Conservation (phyloP, 176 grass and related monocot species). For the Phoenix roebelenii region DNA sequence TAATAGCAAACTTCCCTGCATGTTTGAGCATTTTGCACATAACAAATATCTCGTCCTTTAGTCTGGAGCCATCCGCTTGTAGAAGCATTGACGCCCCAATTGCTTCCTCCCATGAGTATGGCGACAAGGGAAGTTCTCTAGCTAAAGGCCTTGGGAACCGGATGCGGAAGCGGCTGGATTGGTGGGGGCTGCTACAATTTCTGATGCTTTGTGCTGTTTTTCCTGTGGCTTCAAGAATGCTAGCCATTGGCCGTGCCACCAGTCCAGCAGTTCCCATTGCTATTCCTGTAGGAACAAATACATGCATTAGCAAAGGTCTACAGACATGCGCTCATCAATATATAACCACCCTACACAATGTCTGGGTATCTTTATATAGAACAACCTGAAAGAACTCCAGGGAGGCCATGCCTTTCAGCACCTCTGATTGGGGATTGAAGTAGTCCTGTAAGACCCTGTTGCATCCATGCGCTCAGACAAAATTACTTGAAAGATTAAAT, state of each 20-base stretch:
- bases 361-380: background rate
- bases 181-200: constrained; percentile 75
- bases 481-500: no score
- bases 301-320: background rate
- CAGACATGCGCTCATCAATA: no score
- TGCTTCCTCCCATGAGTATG: constrained; percentile 93
- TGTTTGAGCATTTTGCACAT: constrained; percentile 65
- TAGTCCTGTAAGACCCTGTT: constrained; percentile 86
- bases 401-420: constrained; percentile 93
- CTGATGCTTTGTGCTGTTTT: constrained; percentile 96
- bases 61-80: constrained; percentile 57
- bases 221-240: constrained; percentile 91
- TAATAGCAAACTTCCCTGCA: constrained; percentile 52
- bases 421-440: constrained; percentile 92
- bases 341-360: no score
- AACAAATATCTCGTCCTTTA: constrained; percentile 73
- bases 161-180: constrained; percentile 24
- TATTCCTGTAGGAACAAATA: constrained; percentile 49
- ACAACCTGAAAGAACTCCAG: constrained; percentile 82
- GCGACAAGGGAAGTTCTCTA: constrained; percentile 26
- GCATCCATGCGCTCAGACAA: constrained; percentile 5
- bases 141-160: constrained; percentile 8
- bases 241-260: constrained; percentile 77
- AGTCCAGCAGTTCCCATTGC: constrained; percentile 94
- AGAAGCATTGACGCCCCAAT: constrained; percentile 57